Conservation (phyloP, 164 flowering plant genomes). For the Piper longum region DNA sequence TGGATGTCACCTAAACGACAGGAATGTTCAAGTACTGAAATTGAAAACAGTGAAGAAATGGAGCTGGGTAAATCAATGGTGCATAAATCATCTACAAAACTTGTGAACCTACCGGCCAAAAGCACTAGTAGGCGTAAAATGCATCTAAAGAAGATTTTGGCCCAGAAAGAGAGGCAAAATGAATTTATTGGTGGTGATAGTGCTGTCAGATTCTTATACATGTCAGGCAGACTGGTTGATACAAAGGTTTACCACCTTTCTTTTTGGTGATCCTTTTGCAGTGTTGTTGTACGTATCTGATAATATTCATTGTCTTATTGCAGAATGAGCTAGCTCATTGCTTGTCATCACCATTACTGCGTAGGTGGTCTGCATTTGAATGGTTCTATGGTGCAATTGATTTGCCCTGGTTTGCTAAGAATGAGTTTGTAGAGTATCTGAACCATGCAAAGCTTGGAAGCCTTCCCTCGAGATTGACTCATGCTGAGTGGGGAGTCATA, state of each 20-base stretch:
- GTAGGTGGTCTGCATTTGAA: slow-evolving; percentile 84
- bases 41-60: slow-evolving; percentile 25
- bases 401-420: slow-evolving; percentile 91
- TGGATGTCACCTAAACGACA: slow-evolving; percentile 22
- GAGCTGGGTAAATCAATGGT: slow-evolving; percentile 26
- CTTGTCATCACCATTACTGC: slow-evolving; percentile 39
- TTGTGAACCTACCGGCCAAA: slow-evolving; percentile 37
- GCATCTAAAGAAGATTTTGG: slow-evolving; percentile 19
- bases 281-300: background rate
- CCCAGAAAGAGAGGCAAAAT: slow-evolving; percentile 23
- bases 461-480: slow-evolving; percentile 71
- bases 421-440: slow-evolving; percentile 90
- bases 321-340: slow-evolving; percentile 59
- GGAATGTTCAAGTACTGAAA: slow-evolving; percentile 38
- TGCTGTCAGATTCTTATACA: slow-evolving; percentile 10
- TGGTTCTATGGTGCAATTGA: slow-evolving; percentile 97
- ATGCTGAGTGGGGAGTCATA: slow-evolving; percentile 96
- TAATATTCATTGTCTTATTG: slow-evolving; percentile 4
- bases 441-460: slow-evolving; percentile 87
- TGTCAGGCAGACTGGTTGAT: slow-evolving; percentile 22
- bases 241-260: slow-evolving; percentile 26
- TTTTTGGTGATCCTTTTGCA: background rate
- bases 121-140: slow-evolving; percentile 59
- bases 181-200: slow-evolving; percentile 21
- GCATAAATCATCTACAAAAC: slow-evolving; percentile 23